phyloP scores from a whole-genome alignment of 202 grass and related monocot genomes.

The Zizania palustris region DNA sequence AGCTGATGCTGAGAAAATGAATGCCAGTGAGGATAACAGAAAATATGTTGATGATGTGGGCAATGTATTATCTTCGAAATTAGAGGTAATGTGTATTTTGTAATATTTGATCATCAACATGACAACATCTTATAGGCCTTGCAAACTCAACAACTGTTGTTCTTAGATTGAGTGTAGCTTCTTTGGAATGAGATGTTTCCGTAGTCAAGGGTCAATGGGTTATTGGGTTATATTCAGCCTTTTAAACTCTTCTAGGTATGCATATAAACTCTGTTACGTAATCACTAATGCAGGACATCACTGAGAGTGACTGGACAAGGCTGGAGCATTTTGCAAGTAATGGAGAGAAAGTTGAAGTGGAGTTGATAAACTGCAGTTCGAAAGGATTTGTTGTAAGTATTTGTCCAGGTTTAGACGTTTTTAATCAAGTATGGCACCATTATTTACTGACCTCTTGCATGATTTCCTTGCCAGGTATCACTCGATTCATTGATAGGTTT shows the following conservation, averaged over 20 bases:
- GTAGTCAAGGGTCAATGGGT: slow-evolving; percentile 10
- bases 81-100: slow-evolving; percentile 59
- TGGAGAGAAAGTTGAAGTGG: slow-evolving; percentile 81
- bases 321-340: slow-evolving; percentile 62
- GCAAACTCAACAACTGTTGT: background rate
- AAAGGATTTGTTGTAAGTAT: slow-evolving; percentile 92
- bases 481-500: slow-evolving; percentile 84
- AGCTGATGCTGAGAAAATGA: slow-evolving; percentile 36
- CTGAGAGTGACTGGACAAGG: slow-evolving; percentile 69
- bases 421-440: slow-evolving; percentile 5
- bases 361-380: slow-evolving; percentile 81
- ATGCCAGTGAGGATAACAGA: slow-evolving; percentile 40
- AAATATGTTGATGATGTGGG: slow-evolving; percentile 48
- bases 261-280: slow-evolving; percentile 12
- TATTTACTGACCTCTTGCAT: slow-evolving; percentile 40
- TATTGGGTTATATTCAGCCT: background rate
- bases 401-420: background rate
- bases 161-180: background rate
- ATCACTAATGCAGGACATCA: slow-evolving; percentile 62
- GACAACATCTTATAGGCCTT: slow-evolving; percentile 18
- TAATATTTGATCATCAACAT: slow-evolving; percentile 31
- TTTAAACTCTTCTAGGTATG: slow-evolving; percentile 17
- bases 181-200: background rate
- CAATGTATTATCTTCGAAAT: slow-evolving; percentile 55
- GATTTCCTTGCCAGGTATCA: slow-evolving; percentile 68